Evolutionary conservation across 179 eudicot species (phyloP), one percentile per base, ranked within the genome.

Genomic region (Beta lomatogona): DNA sequence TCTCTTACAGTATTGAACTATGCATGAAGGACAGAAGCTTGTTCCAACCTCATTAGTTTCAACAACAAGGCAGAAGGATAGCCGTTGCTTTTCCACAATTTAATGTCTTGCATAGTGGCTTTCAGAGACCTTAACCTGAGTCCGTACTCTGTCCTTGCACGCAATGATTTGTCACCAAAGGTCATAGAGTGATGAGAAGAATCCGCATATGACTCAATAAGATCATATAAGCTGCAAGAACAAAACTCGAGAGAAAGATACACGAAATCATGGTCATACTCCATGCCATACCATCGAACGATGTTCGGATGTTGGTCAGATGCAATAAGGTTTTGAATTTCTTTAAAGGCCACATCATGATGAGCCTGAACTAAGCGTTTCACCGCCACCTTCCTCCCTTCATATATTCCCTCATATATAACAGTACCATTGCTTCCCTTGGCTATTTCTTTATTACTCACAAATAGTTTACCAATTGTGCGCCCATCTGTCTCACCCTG

Each of bases 341-440:
- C 99, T 84, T 94, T 95, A 18, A 86, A 83, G 61, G 98, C 98
- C 82, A 95, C 89, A 69, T 92, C 92, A 82, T 95, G 90, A 89
- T 94, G 92, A 59, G 97, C 89, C 82, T 88, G 91, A 78, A 95
- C 95, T 88, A 95, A 88, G 59, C 99, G 97, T 80, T 95, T 95
- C 77, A 94, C 99, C 41, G 99, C 99, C 81, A 94, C 99, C 45
- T 86, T 84, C 64, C 99, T 94, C 48, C 99, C 98, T 77, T 92
- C 97, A 82, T 94, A 92, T 55, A 83, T 79, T 84, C 99, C 99
- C 86, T 94, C 99, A 66, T 94, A 93, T 58, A 95, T 92, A 83
- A 95, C 90, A 28, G 98, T 95, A 57, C 99, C 99, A 76, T 94
- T 94, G 86, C 99, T 94, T 57, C 99, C 99, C 85, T 92, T 95